These are phyloP conservation scores for Sordariomycetes sp. DNA, from an alignment of 2,329 filamentous ascomycete species.

Conservation along the genomic window DNA sequence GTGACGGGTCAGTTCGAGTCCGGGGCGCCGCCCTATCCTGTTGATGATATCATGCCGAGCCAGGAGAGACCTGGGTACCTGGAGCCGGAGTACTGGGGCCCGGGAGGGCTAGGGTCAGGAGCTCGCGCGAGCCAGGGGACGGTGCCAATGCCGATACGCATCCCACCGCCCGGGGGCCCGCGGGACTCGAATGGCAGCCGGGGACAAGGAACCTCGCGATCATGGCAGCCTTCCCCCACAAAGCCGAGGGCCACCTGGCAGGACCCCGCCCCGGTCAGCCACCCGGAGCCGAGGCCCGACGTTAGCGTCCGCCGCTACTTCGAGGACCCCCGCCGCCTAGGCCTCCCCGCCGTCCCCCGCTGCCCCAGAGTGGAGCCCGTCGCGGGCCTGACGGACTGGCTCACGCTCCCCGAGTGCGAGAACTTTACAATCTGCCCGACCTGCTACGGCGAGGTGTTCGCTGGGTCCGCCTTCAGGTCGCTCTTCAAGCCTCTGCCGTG, in stretches of 20 bases:
- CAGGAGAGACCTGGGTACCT: constrained; percentile 7
- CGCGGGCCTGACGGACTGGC: constrained; percentile 62
- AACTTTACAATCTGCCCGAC: constrained; percentile 71
- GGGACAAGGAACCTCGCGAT: neutral
- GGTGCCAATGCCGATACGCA: constrained; percentile 9
- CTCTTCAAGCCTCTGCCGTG: constrained; percentile 39
- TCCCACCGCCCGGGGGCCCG: constrained; percentile 9
- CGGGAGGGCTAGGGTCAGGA: constrained; percentile 8
- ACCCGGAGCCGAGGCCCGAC: neutral
- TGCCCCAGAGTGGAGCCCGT: constrained; percentile 56
- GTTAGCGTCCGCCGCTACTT: constrained; percentile 31
- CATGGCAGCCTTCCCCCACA: constrained; percentile 1
- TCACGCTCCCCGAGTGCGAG: constrained; percentile 57
- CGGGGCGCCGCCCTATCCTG: constrained; percentile 13
- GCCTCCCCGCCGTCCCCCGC: constrained; percentile 36
- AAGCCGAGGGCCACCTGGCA: neutral
- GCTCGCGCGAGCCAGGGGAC: constrained; percentile 8
- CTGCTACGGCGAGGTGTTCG: constrained; percentile 62
- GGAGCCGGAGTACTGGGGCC: constrained; percentile 5
- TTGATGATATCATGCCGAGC: constrained; percentile 15
- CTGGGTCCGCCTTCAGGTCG: constrained; percentile 51
- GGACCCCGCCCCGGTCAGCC: neutral
- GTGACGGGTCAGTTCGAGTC: constrained; percentile 9
- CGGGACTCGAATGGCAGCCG: constrained; percentile 8
- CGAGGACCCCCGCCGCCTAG: constrained; percentile 32